Conservation (phyloP, 345 rosid species). For the Moringa oleifera region DNA sequence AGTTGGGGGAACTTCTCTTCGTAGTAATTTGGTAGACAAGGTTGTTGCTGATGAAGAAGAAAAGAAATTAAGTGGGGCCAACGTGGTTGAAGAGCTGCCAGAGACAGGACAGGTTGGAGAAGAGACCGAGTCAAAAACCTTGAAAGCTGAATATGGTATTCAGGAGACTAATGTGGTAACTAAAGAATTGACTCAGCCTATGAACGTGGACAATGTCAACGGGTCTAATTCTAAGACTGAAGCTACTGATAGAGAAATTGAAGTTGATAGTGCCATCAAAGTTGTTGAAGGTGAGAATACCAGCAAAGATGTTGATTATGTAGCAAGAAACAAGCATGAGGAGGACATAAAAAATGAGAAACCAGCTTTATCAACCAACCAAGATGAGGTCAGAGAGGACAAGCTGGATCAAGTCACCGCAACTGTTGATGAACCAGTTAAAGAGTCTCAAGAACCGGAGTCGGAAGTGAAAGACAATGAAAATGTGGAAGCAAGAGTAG, state of each 20-base stretch:
- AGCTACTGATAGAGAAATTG: background rate
- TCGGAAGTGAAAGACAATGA: slow-evolving; percentile 10
- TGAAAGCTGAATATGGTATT: background rate
- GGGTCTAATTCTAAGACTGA: no score
- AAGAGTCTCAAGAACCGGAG: background rate
- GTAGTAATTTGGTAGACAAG: no score
- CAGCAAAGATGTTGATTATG: background rate
- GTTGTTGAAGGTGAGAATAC: background rate
- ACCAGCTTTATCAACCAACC: background rate
- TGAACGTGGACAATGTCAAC: background rate
- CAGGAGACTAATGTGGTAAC: background rate
- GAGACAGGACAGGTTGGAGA: background rate
- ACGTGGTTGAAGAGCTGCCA: background rate
- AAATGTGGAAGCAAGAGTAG: background rate
- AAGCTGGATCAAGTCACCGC: background rate
- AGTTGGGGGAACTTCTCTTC: no score
- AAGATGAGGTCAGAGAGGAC: no score
- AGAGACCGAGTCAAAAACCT: background rate
- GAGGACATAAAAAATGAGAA: background rate
- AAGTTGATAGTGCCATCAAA: slow-evolving; percentile 8
- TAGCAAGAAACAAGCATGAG: background rate
- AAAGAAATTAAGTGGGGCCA: background rate
- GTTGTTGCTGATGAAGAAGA: background rate
- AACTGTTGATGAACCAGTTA: background rate
- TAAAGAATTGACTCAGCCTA: background rate